Evolutionary conservation across 495 filamentous ascomycete species (phyloP).

Genomic region (Staphylotrichum tortipilum): DNA sequence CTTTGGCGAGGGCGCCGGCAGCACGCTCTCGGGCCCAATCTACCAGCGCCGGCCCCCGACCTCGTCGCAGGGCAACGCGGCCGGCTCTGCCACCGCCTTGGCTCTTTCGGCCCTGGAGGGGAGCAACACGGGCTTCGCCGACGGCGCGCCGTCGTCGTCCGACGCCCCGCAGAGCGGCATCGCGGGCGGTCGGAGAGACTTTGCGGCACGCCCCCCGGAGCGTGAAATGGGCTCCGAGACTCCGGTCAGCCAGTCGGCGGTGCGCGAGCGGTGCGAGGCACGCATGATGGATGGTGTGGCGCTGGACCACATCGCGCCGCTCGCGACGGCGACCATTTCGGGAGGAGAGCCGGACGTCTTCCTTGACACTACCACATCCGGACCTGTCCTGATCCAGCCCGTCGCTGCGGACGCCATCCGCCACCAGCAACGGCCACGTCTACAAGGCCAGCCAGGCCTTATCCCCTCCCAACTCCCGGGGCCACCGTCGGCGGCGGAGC

Average conservation of each 20-base stretch:
- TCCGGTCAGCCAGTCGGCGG: conserved; percentile 31
- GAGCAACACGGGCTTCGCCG: conserved; percentile 36
- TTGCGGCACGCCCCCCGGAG: background rate
- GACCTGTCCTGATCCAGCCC: conserved; percentile 30
- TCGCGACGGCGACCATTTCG: background rate
- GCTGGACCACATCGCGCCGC: conserved; percentile 18
- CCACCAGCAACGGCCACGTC: background rate
- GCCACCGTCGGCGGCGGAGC: conserved; percentile 46
- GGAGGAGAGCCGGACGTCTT: conserved; percentile 29
- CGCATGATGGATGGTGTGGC: conserved; percentile 40
- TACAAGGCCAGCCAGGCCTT: conserved; percentile 9
- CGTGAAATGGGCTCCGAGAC: conserved; percentile 25
- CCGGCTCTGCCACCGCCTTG: background rate
- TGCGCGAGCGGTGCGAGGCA: conserved; percentile 35
- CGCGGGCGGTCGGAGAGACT: background rate
- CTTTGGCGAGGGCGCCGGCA: conserved; percentile 81
- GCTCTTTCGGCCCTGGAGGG: conserved; percentile 30
- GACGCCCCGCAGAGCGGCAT: background rate
- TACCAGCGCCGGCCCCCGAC: conserved; percentile 45
- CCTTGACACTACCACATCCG: conserved; percentile 37
- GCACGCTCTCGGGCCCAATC: conserved; percentile 65
- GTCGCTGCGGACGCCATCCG: conserved; percentile 17
- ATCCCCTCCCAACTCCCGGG: background rate
- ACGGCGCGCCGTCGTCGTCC: conserved; percentile 7
- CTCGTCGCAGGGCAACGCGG: conserved; percentile 11